These are phyloP conservation scores for Exophiala spinifera DNA, from an alignment of 2,329 filamentous ascomycete species.

Conservation along the genomic window DNA sequence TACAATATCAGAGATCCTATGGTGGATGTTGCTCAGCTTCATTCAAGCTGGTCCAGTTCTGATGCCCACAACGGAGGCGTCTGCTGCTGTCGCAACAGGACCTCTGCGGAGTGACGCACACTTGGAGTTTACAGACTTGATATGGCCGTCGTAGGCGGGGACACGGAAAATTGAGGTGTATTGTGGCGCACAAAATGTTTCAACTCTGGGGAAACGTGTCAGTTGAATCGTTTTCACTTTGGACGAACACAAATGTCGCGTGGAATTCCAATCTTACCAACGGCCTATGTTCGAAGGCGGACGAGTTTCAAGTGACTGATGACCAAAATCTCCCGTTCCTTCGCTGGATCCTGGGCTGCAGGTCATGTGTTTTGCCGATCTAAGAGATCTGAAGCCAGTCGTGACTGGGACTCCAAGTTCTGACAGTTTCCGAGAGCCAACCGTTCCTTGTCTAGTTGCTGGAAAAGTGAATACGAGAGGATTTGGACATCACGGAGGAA, in stretches of 20 bases:
- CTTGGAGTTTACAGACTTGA: not conserved
- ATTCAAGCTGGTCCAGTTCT: constrained; percentile 8
- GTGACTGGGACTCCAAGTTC: not conserved
- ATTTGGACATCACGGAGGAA: too few relatives aligned
- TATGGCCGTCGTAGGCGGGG: not conserved
- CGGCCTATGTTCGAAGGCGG: constrained; percentile 8
- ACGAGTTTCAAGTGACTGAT: constrained; percentile 6
- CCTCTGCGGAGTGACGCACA: not conserved
- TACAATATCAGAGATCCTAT: constrained; percentile 1
- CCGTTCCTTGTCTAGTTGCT: not conserved
- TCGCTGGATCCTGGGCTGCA: not conserved
- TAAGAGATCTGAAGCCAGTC: too few relatives aligned
- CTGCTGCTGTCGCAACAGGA: not conserved
- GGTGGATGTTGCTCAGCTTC: not conserved
- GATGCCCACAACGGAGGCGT: not conserved
- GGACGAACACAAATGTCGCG: not conserved
- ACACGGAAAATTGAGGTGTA: not conserved
- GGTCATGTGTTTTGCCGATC: not conserved
- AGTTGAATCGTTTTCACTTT: constrained; percentile 12
- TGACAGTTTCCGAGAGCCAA: not conserved
- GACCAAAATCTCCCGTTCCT: not conserved
- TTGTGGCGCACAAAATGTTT: constrained; percentile 6
- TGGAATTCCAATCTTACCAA: constrained; percentile 13
- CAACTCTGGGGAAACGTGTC: constrained; percentile 2
- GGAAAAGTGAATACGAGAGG: too few relatives aligned